Conservation (phyloP, 257 asterid species). For the Nicotiana sylvestris region DNA sequence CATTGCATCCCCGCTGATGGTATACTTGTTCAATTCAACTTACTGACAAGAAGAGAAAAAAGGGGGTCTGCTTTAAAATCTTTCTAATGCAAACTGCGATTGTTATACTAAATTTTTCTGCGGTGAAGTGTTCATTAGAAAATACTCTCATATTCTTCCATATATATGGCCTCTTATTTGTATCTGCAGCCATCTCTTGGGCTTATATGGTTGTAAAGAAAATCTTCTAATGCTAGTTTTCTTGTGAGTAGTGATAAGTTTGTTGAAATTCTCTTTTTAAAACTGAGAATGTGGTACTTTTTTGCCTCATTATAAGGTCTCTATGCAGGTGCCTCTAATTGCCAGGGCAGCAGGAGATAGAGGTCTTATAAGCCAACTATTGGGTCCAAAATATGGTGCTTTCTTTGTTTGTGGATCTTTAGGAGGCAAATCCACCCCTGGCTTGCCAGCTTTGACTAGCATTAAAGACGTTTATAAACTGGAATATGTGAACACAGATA, state of each 20-base stretch:
- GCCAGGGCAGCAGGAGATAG: conserved; percentile 58
- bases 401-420: conserved; percentile 43
- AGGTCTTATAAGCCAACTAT: conserved; percentile 65
- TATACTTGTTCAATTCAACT: neutral
- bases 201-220: neutral
- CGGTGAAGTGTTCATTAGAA: neutral
- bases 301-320: neutral
- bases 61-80: neutral
- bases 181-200: neutral
- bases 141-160: neutral
- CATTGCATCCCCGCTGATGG: neutral
- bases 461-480: conserved; percentile 51
- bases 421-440: conserved; percentile 37
- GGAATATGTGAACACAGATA: conserved; percentile 43
- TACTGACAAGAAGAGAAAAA: too few species aligned
- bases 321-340: conserved; percentile 47
- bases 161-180: neutral
- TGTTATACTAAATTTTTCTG: neutral
- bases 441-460: conserved; percentile 53
- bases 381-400: conserved; percentile 73
- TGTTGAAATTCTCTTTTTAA: neutral
- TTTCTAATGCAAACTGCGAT: neutral
- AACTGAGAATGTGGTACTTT: neutral
- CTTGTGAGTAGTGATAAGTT: neutral
- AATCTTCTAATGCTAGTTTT: neutral